Conservation (phyloP, 2,329 filamentous ascomycete species). For the Hypoxylon sp. region DNA sequence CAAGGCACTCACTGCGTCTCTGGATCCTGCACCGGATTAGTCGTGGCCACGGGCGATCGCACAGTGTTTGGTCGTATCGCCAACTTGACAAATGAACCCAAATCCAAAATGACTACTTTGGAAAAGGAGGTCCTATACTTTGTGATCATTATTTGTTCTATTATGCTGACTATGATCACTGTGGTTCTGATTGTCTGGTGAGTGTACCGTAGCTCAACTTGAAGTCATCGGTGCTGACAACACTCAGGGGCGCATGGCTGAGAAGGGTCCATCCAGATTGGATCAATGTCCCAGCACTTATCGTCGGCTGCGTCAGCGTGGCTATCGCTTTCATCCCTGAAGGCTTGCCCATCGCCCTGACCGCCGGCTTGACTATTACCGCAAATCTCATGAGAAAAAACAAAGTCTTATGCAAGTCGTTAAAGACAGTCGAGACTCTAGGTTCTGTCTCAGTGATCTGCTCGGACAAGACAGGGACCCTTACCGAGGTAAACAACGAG, state of each 20-base stretch:
- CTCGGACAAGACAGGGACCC: conserved; percentile 82
- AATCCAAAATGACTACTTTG: conserved; percentile 76
- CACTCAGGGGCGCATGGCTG: conserved; percentile 76
- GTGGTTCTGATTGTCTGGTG: conserved; percentile 77
- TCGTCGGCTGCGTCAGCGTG: conserved; percentile 79
- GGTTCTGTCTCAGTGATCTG: conserved; percentile 81
- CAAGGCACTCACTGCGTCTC: conserved; percentile 85
- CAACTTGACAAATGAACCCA: conserved; percentile 77
- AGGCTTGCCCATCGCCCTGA: conserved; percentile 78
- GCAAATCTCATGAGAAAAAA: conserved; percentile 83
- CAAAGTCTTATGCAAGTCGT: conserved; percentile 83
- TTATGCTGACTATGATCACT: conserved; percentile 77
- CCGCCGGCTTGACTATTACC: conserved; percentile 79
- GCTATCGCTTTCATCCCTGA: conserved; percentile 84
- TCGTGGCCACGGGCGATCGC: conserved; percentile 78
- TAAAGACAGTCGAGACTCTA: conserved; percentile 83
- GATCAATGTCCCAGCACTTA: conserved; percentile 80
- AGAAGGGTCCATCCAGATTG: conserved; percentile 75
- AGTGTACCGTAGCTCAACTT: conserved; percentile 61
- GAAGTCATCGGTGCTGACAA: conserved; percentile 51
- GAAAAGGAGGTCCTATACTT: conserved; percentile 82
- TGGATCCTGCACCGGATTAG: conserved; percentile 75
- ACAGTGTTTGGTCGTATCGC: conserved; percentile 85
- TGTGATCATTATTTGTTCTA: conserved; percentile 76
- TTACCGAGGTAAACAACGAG: conserved; percentile 66